Percentiles rank a stretch among this genome's conserved stretches.
Conservation (phyloP, 257 asterid species). For the Nicotiana sylvestris region DNA sequence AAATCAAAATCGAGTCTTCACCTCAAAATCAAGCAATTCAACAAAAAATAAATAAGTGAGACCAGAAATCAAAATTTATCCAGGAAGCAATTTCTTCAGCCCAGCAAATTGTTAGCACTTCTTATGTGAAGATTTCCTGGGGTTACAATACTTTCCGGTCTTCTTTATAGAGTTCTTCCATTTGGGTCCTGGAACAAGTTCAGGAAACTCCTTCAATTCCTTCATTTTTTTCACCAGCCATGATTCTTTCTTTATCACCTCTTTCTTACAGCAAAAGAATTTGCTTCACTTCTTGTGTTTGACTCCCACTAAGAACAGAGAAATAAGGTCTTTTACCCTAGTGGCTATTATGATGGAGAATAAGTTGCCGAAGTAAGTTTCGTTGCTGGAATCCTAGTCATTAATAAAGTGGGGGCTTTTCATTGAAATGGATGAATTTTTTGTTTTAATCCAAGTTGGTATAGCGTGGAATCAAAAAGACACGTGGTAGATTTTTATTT, state of each 20-base stretch:
- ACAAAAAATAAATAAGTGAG: background rate
- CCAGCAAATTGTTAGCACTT: too few species aligned
- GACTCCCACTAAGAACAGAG: background rate
- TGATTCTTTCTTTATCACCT: background rate
- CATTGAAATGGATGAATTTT: background rate
- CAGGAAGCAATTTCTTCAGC: background rate
- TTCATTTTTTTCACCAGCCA: too few species aligned
- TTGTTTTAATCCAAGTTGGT: background rate
- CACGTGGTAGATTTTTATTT: background rate
- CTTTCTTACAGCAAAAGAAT: background rate
- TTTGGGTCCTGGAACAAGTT: too few species aligned
- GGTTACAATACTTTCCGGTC: too few species aligned
- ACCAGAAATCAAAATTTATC: background rate
- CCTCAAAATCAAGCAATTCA: background rate
- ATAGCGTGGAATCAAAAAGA: background rate
- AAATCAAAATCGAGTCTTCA: background rate
- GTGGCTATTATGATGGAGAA: background rate
- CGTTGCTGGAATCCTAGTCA: background rate
- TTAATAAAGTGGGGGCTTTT: background rate
- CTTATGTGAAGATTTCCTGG: too few species aligned
- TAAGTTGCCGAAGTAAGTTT: too few species aligned
- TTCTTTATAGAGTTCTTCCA: too few species aligned
- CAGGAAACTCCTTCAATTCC: too few species aligned
- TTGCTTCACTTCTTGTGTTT: background rate
- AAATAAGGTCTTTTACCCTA: background rate